phyloP scores from a whole-genome alignment of 306 rosid genomes.

The Vigna unguiculata region DNA sequence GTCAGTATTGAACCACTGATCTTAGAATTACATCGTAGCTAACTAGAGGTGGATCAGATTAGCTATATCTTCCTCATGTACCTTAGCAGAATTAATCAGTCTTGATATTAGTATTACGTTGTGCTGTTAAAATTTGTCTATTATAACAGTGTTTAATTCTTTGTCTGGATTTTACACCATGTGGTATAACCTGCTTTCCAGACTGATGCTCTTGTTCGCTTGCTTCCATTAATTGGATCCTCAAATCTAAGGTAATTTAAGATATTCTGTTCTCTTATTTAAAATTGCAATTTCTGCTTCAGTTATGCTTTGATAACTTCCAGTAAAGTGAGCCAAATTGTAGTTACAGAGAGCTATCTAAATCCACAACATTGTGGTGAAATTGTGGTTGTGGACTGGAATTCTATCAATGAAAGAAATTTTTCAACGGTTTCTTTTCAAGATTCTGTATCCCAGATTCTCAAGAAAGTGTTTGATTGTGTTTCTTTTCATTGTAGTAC shows the following conservation, averaged over 20 bases:
- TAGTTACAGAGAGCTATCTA: slow-evolving; percentile 8
- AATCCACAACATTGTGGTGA: neutral
- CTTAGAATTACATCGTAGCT: slow-evolving; percentile 25
- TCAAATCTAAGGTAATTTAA: slow-evolving; percentile 80
- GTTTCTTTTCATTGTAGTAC: slow-evolving; percentile 70
- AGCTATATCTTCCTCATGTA: neutral
- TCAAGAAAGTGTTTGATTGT: slow-evolving; percentile 11
- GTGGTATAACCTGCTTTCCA: slow-evolving; percentile 59
- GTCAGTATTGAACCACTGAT: slow-evolving; percentile 21
- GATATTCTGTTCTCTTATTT: slow-evolving; percentile 24
- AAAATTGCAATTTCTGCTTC: neutral
- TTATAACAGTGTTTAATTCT: neutral
- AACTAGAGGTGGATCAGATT: slow-evolving; percentile 9
- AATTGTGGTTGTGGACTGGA: neutral
- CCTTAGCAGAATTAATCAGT: neutral
- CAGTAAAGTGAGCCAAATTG: neutral
- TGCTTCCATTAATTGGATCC: slow-evolving; percentile 95
- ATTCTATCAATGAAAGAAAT: neutral
- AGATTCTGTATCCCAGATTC: slow-evolving; percentile 24
- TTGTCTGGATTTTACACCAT: slow-evolving; percentile 1
- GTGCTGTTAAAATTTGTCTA: slow-evolving; percentile 29
- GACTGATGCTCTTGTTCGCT: slow-evolving; percentile 94
- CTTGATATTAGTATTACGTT: slow-evolving; percentile 34
- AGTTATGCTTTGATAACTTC: neutral
- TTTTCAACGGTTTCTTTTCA: slow-evolving; percentile 14